Conservation (phyloP, 163 green algal species). For the Chlamydomonas reinhardtii region DNA sequence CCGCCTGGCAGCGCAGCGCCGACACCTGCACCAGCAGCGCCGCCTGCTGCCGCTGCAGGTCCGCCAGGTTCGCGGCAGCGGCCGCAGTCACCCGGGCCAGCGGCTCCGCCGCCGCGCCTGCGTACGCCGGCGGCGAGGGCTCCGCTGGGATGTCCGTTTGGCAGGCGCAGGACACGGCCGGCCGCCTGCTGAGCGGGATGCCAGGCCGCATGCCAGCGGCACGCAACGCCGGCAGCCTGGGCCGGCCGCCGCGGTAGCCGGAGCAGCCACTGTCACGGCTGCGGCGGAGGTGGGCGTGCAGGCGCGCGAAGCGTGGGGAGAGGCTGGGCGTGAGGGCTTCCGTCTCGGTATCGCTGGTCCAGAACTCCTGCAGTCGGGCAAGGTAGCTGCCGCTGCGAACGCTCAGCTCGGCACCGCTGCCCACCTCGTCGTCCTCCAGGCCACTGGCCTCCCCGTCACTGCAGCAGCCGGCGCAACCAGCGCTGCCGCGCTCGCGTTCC, state of each 20-base stretch:
- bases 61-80: not conserved
- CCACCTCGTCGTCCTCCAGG: no score
- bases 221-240: not conserved
- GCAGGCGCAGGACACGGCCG: not conserved
- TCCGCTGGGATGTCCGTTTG: not conserved
- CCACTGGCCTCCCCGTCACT: not conserved
- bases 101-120: not conserved
- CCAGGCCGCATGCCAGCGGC: not conserved
- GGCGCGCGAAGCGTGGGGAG: no score
- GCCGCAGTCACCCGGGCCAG: not conserved
- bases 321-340: not conserved
- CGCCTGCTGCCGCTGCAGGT: constrained; percentile 26
- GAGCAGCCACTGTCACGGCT: no score
- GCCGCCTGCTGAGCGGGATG: no score
- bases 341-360: not conserved
- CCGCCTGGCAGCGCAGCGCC: constrained; percentile 26
- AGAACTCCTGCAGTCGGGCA: not conserved
- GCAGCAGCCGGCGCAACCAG: no score
- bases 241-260: no score
- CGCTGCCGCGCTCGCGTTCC: no score
- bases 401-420: not conserved
- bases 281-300: no score
- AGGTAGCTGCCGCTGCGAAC: not conserved
- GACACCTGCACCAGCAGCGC: constrained; percentile 4
- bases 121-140: not conserved